These are phyloP conservation scores for Macrophomina phaseolina DNA, from an alignment of 2,329 filamentous ascomycete species.

Conservation along the genomic window DNA sequence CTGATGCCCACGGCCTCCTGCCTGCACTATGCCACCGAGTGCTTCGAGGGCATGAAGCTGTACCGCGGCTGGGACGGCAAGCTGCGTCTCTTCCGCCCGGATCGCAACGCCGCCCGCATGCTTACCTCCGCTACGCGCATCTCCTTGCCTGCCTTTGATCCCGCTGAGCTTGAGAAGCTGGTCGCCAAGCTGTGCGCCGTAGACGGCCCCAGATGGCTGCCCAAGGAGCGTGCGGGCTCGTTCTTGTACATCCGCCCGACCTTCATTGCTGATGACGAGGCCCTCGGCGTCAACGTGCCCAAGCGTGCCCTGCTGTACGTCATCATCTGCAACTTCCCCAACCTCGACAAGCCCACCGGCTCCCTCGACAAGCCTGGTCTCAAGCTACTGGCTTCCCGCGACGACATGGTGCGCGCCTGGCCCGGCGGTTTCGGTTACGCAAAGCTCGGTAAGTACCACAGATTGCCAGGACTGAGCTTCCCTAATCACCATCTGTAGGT, in stretches of 20 bases:
- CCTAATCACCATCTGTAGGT: constrained; percentile 50
- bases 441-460: constrained; percentile 62
- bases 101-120: constrained; percentile 72
- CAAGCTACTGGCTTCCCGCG: constrained; percentile 76
- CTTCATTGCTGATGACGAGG: constrained; percentile 80
- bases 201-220: constrained; percentile 81
- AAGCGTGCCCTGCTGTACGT: constrained; percentile 88
- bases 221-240: constrained; percentile 67
- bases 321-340: constrained; percentile 61
- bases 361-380: constrained; percentile 45
- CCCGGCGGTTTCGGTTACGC: constrained; percentile 90
- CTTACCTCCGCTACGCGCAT: constrained; percentile 64
- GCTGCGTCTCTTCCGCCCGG: constrained; percentile 78
- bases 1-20: constrained; percentile 82
- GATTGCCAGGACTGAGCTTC: too few relatives aligned
- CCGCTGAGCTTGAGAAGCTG: constrained; percentile 74
- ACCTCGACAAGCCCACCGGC: constrained; percentile 42
- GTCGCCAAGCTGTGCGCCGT: constrained; percentile 73
- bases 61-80: constrained; percentile 71
- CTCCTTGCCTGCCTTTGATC: constrained; percentile 75
- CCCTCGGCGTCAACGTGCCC: constrained; percentile 81
- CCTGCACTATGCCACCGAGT: constrained; percentile 89
- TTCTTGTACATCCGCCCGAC: constrained; percentile 89
- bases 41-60: constrained; percentile 85
- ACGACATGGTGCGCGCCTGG: constrained; percentile 90